Evolutionary conservation across 2,329 filamentous ascomycete species (phyloP), one percentile per base, ranked within the genome.

Genomic region (Chaetomiaceae sp.): DNA sequence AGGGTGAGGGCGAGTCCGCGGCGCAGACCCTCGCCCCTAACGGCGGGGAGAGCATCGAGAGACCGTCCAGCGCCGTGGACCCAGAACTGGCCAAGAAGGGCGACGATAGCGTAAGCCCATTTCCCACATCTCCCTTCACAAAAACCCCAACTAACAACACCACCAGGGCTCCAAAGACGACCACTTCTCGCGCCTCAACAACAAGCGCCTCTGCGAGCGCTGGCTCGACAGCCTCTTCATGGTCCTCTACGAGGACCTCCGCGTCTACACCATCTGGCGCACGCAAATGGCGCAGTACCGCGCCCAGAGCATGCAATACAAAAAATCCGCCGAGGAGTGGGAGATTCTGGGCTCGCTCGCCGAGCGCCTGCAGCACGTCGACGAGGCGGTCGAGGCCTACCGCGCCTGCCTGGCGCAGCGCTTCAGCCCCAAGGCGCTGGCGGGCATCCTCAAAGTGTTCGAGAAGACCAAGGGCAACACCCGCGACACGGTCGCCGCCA

Each of bases 211-310:
- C 1, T 99, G 94, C 66, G 94, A 99, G 72, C 85, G 94, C 62
- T 99, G 94, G 94, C 81, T 99, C 2, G 94, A 99, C 71, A 97
- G 95, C 65, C 80, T 99, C 20, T 99, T 99, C 75, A 99, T 99
- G 94, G 94, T 97, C 0, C 80, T 99, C 3, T 99, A 99, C 69
- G 94, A 99, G 70, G 94, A 99, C 66, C 80, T 99, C 17, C 89
- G 94, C 46, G 92, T 99, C 42, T 99, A 99, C 76, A 99, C 94
- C 12, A 99, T 99, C 70, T 99, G 94, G 94, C 87, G 94, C 53
- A 97, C 94, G 0, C 94, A 99, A 69, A 94, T 97, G 83, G 89
- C 91, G 0, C 92, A 97, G 69, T 96, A 91, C 68, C 86, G 89
- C 20, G 89, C 92, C 50, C 92, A 97, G 70, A 88, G 92, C 58